These are phyloP conservation scores for Colletotrichum caudatum DNA, from an alignment of 2,329 filamentous ascomycete genomes.

Conservation along the genomic window DNA sequence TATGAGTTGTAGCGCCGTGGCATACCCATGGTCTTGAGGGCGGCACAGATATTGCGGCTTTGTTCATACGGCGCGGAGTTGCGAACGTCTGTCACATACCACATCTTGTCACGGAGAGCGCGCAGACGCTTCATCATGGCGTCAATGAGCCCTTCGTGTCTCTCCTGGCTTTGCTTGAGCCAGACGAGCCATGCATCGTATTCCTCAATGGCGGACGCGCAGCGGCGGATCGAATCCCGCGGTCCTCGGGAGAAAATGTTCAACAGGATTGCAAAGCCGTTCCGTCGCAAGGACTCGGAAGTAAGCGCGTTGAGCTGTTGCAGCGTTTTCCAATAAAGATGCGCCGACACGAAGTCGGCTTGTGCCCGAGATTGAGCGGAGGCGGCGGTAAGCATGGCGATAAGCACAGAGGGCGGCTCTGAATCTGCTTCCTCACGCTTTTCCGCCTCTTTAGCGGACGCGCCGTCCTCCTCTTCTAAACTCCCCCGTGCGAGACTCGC, in stretches of 20 bases:
- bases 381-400: constrained; percentile 81
- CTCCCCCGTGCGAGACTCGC: neutral
- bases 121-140: constrained; percentile 79
- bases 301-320: constrained; percentile 76
- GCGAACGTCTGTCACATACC: constrained; percentile 95
- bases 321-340: constrained; percentile 86
- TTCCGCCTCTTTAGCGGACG: constrained; percentile 30
- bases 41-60: constrained; percentile 85
- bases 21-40: constrained; percentile 89
- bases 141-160: constrained; percentile 79
- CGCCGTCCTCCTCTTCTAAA: constrained; percentile 31
- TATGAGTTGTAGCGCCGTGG: constrained; percentile 67
- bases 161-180: constrained; percentile 84
- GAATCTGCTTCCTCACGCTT: constrained; percentile 32
- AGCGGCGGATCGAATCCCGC: constrained; percentile 75
- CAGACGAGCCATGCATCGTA: constrained; percentile 86
- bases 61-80: constrained; percentile 91
- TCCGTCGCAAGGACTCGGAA: constrained; percentile 70
- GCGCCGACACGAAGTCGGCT: constrained; percentile 85
- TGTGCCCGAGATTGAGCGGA: constrained; percentile 81
- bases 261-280: constrained; percentile 78
- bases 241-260: constrained; percentile 81
- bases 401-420: constrained; percentile 60
- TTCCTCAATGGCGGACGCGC: constrained; percentile 79
- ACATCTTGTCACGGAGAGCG: constrained; percentile 94